Evolutionary conservation across 2,329 filamentous ascomycete species (phyloP), one percentile per base, ranked within the genome.

Genomic region (Colletotrichum paranaense): DNA sequence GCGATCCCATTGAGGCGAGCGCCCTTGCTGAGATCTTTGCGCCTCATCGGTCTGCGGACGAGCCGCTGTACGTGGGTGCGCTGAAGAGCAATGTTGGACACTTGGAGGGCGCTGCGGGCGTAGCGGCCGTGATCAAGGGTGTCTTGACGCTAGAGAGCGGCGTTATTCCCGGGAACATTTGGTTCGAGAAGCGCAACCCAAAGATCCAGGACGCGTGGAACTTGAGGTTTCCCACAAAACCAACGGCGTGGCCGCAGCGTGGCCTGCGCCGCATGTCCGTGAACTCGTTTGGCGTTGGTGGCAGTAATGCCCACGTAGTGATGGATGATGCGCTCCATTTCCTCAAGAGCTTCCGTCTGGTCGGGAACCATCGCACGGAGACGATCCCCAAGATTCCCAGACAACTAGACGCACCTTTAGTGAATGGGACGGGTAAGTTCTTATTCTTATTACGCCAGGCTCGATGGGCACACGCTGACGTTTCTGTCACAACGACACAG

Each of bases 1-100:
- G 89, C 1, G 89, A 91, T 68, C 88, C 88, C 0, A 85, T 87
- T 22, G 89, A 91, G 71, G 86, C 86, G 1, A 80, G 79, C 19
- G 88, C 86, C 3, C 84, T 90, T 52, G 78, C 83, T 32, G 81
- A 82, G 9, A 83, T 87, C 0, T 84, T 88, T 35, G 81, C 82
- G 5, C 68, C 78, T 19, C 81, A 82, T 4, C 81, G 85, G 11
- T 82, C 83, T 9, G 42, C 56, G 0, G 79, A 82, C 1, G 80
- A 82, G 1, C 87, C 74, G 6, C 62, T 76, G 30, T 76, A 67
- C 24, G 62, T 76, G 38, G 75, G 75, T n/a, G 74, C 74, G 5
- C 56, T 76, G 28, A 74, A 73, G 56, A 72, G 64, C n/a, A 75
- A 72, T 74, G 19, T 77, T 75, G 53, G 86, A 80, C 7, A 80